These are phyloP conservation scores for Salix exigua DNA, from an alignment of 345 rosid species.

Conservation along the genomic window DNA sequence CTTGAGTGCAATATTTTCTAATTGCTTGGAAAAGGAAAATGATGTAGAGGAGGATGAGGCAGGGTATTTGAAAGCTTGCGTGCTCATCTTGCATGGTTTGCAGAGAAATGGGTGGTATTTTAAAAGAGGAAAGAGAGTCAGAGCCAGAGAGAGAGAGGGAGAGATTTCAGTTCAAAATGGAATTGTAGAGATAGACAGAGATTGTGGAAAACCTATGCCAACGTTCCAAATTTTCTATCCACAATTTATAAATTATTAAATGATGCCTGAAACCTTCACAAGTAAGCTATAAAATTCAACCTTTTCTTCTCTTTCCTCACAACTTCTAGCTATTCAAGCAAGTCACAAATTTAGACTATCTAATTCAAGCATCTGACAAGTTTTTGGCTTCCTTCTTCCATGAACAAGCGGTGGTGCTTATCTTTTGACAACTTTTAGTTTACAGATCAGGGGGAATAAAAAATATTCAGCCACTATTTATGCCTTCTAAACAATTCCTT, in stretches of 20 bases:
- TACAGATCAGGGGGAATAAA: background rate
- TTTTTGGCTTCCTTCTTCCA: background rate
- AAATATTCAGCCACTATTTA: background rate
- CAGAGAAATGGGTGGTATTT: background rate
- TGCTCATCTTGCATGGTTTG: conserved; percentile 3
- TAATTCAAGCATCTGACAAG: background rate
- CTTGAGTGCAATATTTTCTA: conserved; percentile 20
- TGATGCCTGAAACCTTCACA: background rate
- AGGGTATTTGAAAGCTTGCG: background rate
- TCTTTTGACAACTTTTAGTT: background rate
- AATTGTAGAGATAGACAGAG: background rate
- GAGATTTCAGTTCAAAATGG: background rate
- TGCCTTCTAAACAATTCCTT: background rate
- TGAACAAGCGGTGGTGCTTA: background rate
- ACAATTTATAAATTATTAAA: background rate
- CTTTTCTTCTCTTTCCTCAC: background rate
- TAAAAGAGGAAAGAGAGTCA: background rate
- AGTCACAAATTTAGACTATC: background rate
- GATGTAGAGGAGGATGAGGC: background rate
- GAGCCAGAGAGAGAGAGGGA: background rate
- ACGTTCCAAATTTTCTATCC: background rate
- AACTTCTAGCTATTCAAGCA: background rate
- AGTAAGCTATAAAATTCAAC: background rate
- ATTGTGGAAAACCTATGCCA: background rate
- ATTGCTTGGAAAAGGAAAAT: conserved; percentile 3